A percentile compares a stretch with the other conserved stretches of the same genome.
Conservation (phyloP, 495 filamentous ascomycete species). For the Aspergillus baeticus region DNA sequence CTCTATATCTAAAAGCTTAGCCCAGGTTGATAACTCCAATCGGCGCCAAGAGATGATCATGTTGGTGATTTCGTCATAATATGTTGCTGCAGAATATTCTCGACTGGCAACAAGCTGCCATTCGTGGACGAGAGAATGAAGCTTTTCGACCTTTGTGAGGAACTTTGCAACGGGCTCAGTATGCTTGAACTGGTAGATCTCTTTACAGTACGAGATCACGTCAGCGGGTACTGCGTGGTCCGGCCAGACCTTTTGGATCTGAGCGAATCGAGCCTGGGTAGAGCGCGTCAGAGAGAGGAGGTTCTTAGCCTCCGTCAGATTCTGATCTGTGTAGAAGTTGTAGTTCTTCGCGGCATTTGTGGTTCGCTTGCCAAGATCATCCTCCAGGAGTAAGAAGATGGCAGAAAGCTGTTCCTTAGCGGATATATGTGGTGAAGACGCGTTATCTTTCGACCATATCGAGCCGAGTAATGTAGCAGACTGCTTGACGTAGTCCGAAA, state of each 20-base stretch:
- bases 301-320: conserved; percentile 69
- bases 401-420: conserved; percentile 60
- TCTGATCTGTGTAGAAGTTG: conserved; percentile 87
- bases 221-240: conserved; percentile 75
- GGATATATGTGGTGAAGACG: conserved; percentile 34
- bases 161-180: conserved; percentile 84
- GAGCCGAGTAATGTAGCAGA: conserved; percentile 39
- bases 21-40: conserved; percentile 89
- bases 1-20: conserved; percentile 83
- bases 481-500: conserved; percentile 38
- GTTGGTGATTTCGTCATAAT: conserved; percentile 74
- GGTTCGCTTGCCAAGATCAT: conserved; percentile 47
- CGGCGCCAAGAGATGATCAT: conserved; percentile 83
- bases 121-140: conserved; percentile 79
- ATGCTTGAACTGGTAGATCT: conserved; percentile 70
- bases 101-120: conserved; percentile 90
- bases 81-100: conserved; percentile 62
- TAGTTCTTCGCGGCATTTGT: conserved; percentile 47
- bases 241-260: conserved; percentile 68
- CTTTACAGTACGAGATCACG: conserved; percentile 69
- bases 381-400: conserved; percentile 61
- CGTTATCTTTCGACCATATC: conserved; percentile 32
- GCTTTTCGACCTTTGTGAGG: conserved; percentile 77
- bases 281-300: conserved; percentile 64
- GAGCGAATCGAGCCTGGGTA: conserved; percentile 65